Evolutionary conservation across 768 basidiomycete species (phyloP).

Genomic region (Tulasnella sp.): DNA sequence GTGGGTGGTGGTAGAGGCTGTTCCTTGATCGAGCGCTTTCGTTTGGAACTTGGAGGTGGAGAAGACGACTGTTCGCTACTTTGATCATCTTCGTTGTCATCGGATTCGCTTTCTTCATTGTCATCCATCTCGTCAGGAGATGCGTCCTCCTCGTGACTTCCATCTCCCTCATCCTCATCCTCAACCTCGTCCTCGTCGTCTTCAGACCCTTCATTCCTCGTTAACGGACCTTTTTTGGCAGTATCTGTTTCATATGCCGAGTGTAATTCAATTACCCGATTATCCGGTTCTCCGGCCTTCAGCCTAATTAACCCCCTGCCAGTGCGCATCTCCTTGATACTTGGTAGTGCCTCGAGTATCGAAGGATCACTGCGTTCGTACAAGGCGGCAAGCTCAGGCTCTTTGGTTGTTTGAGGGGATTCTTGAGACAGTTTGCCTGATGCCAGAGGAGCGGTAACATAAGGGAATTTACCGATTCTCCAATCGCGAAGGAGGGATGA

Average conservation of each 20-base stretch:
- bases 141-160: constrained; percentile 29
- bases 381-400: constrained; percentile 24
- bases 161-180: constrained; percentile 29
- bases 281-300: constrained; percentile 29
- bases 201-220: constrained; percentile 33
- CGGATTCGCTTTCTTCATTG: constrained; percentile 19
- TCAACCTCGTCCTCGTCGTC: constrained; percentile 30
- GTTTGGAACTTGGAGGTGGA: constrained; percentile 27
- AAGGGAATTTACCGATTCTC: constrained; percentile 57
- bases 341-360: constrained; percentile 36
- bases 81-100: constrained; percentile 26
- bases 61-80: constrained; percentile 26
- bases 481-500: constrained; percentile 76
- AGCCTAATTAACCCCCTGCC: constrained; percentile 44
- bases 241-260: constrained; percentile 10
- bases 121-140: constrained; percentile 5
- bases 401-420: constrained; percentile 14
- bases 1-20: constrained; percentile 26
- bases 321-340: constrained; percentile 50
- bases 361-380: constrained; percentile 36
- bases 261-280: constrained; percentile 32
- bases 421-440: constrained; percentile 16
- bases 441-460: constrained; percentile 49
- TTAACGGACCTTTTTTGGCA: constrained; percentile 16
- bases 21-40: constrained; percentile 35